Percentiles rank a stretch among this genome's conserved stretches.
phyloP scores from a whole-genome alignment of 129 eudicot genomes.

The Arctium minus region DNA sequence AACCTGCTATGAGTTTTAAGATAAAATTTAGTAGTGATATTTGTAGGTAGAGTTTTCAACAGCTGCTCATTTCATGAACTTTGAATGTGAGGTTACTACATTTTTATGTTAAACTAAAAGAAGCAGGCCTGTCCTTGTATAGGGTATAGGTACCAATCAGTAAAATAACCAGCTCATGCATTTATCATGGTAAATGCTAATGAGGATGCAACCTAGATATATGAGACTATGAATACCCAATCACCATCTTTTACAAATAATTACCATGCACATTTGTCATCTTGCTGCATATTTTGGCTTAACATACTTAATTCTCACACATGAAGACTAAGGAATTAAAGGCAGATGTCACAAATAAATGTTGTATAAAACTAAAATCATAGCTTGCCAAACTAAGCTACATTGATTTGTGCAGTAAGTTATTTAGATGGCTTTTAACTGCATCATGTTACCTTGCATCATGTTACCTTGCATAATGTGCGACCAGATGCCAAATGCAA shows the following conservation, averaged over 20 bases:
- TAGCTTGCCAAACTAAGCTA: not conserved
- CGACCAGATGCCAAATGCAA: constrained; percentile 97
- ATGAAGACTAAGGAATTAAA: not conserved
- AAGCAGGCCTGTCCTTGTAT: not conserved
- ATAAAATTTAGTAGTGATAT: not conserved
- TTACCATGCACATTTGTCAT: not conserved
- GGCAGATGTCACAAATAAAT: not conserved
- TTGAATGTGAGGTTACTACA: not conserved
- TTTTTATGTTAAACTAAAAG: not conserved
- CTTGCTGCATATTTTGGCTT: not conserved
- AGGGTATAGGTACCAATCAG: not conserved
- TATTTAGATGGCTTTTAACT: not conserved
- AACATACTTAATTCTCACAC: not conserved
- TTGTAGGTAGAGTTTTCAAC: not conserved
- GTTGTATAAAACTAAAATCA: not conserved
- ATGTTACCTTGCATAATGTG: constrained; percentile 94
- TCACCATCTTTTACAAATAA: not conserved
- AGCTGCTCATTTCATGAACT: not conserved
- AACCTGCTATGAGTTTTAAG: too few relatives aligned
- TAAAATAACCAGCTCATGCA: not conserved
- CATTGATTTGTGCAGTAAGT: not conserved
- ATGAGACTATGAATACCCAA: not conserved
- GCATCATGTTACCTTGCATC: constrained; percentile 42
- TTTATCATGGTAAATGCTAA: not conserved
- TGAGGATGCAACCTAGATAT: not conserved